phyloP scores from a whole-genome alignment of 2,329 filamentous ascomycete species.

The Dryadomyces quercivorus region DNA sequence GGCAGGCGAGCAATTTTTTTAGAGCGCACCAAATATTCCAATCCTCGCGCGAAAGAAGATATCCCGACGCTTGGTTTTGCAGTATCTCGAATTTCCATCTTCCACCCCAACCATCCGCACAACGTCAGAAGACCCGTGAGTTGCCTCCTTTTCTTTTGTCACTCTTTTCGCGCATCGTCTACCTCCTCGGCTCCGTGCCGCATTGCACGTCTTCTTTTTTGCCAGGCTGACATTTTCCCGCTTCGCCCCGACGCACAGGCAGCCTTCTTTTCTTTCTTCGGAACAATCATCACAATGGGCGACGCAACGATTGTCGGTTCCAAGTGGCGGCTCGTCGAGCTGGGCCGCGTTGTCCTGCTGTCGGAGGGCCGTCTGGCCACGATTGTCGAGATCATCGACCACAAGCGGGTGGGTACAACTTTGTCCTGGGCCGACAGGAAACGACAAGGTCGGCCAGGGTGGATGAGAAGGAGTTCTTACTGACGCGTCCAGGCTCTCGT shows the following conservation, averaged over 20 bases:
- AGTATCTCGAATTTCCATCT: constrained; percentile 7
- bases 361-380: constrained; percentile 77
- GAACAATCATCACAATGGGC: constrained; percentile 52
- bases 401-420: constrained; percentile 92
- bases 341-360: constrained; percentile 92
- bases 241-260: background rate
- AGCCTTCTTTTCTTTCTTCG: constrained; percentile 1
- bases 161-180: background rate
- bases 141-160: background rate
- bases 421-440: background rate
- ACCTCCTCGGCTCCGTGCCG: background rate
- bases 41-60: constrained; percentile 6
- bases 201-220: background rate
- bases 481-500: constrained; percentile 63
- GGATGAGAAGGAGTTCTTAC: constrained; percentile 1
- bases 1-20: constrained; percentile 13
- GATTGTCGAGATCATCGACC: constrained; percentile 99
- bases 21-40: constrained; percentile 12
- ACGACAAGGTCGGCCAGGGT: background rate
- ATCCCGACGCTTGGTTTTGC: constrained; percentile 8
- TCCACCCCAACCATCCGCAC: constrained; percentile 10
- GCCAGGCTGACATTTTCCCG: background rate
- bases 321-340: constrained; percentile 93
- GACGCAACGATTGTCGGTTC: constrained; percentile 72
- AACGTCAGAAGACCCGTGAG: constrained; percentile 11